A percentile compares a stretch with the other conserved stretches of the same genome.
These are phyloP conservation scores for Eruca vesicaria DNA, from an alignment of 441 rosid genomes.

Conservation along the genomic window DNA sequence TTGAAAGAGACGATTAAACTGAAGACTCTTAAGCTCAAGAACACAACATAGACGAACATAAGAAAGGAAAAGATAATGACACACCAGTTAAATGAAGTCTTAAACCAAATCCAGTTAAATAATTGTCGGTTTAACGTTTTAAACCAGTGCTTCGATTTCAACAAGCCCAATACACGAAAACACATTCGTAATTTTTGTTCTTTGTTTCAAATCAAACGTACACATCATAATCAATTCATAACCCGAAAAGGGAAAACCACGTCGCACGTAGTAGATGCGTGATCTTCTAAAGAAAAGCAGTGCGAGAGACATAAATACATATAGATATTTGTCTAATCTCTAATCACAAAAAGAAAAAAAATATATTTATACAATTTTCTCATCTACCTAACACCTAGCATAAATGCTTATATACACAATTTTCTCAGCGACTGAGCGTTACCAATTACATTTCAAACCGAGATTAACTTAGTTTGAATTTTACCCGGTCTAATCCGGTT, in stretches of 20 bases:
- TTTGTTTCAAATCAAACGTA: no score
- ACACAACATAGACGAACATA: not conserved
- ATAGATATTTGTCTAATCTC: not conserved
- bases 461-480: not conserved
- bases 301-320: not conserved
- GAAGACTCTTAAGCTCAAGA: not conserved
- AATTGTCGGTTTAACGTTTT: no score
- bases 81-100: no score
- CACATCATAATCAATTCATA: not conserved
- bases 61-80: not conserved
- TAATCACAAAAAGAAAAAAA: not conserved
- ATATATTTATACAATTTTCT: not conserved
- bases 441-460: slow-evolving; percentile 2
- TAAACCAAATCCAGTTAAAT: no score
- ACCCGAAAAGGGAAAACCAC: not conserved
- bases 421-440: not conserved
- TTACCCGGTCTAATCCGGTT: slow-evolving; percentile 15
- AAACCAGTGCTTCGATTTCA: no score
- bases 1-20: not conserved
- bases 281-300: not conserved
- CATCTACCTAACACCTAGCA: not conserved
- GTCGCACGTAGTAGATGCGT: not conserved
- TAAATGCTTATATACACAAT: no score
- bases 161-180: no score
- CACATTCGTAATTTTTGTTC: no score